These are phyloP conservation scores for Fusarium abutilonis DNA, from an alignment of 2,329 filamentous ascomycete genomes.

Conservation along the genomic window DNA sequence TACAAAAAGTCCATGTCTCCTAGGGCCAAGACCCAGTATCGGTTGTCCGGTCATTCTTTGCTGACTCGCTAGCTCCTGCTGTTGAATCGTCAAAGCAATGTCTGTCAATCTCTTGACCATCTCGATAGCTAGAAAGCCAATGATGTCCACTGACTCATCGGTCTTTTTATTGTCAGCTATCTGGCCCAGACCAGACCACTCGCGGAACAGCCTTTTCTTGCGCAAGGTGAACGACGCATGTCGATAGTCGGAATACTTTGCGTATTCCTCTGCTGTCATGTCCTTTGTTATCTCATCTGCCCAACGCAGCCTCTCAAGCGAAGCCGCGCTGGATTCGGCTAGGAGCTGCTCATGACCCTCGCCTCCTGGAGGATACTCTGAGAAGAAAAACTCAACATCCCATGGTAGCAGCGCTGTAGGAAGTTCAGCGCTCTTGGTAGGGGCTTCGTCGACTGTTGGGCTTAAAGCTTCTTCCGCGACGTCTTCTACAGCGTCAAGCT, in stretches of 20 bases:
- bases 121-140: constrained; percentile 96
- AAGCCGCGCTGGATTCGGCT: constrained; percentile 90
- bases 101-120: constrained; percentile 97
- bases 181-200: constrained; percentile 95
- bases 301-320: constrained; percentile 87
- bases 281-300: constrained; percentile 94
- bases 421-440: constrained; percentile 79
- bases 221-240: constrained; percentile 98
- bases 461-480: constrained; percentile 71
- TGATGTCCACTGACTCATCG: constrained; percentile 95
- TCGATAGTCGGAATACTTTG: constrained; percentile 96
- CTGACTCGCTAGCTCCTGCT: background rate
- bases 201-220: constrained; percentile 93
- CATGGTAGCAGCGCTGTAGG: constrained; percentile 91
- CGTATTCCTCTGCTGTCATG: constrained; percentile 97
- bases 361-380: constrained; percentile 82
- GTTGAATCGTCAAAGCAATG: constrained; percentile 92
- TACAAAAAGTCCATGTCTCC: constrained; percentile 12
- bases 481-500: constrained; percentile 78
- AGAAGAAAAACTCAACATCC: constrained; percentile 91
- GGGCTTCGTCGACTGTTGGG: constrained; percentile 66
- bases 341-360: constrained; percentile 56
- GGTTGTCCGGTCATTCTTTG: background rate
- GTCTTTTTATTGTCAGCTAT: constrained; percentile 95
- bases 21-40: fast-evolving